Base-by-base conservation (phyloP, 2,329 filamentous ascomycete genomes). In the Emmonsiellopsis sp. region DNA sequence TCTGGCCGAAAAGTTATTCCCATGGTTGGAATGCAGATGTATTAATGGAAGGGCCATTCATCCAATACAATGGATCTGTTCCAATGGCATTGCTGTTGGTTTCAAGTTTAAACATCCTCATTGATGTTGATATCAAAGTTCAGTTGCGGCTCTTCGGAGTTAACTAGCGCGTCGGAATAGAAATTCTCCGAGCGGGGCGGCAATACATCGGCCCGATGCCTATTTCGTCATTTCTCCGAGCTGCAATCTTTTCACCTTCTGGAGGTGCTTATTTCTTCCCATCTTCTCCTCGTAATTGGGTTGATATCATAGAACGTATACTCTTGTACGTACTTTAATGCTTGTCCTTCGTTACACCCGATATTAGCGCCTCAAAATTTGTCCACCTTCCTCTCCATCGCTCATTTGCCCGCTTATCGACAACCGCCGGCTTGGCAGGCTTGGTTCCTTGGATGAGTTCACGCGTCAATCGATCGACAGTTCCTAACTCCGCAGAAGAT, bases 401-500 rank as follows among this genome's bases (percentile, higher is more conserved):
- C 36, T 39, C 13, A 39, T 39, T n/a, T n/a, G 6, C 36, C 36
- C 9, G 36, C 36, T n/a, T 39, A 39, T 37, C 45, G 33, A 27
- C 3, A 42, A 21, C 6, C 5, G 2, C 13, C n/a, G 37, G 27
- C 27, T 42, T 27, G 37, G 37, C 48, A 50, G 37, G 27, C 37
- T 50, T 21, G 10, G 48, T 34, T 42, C 27, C 21, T 42, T 50
- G 48, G 37, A 50, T 50, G 48, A 40, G 37, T 37, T 32, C 48
- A 13, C 14, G 9, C 31, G 10, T n/a, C n/a, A 42, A 14, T 21
- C 21, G 11, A n/a, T 50, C 21, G 34, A 11, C 37, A n/a, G 6
- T 17, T n/a, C n/a, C 13, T 31, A 32, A 10, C 21, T n/a, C 37
- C 17, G 34, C 11, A 27, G 13, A 27, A 13, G 31, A 51, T 51